Percentiles rank a stretch among this genome's conserved stretches.
Evolutionary conservation across 345 rosid genomes (phyloP).

Genomic region (Brassica nigra): DNA sequence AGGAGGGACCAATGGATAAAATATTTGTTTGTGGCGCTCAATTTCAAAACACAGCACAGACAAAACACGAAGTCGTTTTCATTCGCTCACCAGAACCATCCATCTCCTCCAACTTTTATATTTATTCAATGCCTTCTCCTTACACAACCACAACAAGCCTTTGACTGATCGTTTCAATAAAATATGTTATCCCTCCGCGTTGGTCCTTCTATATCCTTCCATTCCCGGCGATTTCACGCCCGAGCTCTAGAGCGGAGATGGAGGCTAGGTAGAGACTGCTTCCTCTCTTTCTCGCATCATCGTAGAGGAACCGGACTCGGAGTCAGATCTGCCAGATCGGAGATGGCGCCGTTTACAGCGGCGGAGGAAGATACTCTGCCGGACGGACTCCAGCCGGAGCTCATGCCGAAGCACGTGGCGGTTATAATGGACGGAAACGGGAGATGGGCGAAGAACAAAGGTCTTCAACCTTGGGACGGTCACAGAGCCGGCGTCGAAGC

Average conservation of each 20-base stretch:
- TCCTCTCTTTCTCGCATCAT: not conserved
- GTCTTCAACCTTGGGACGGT: slow-evolving; percentile 55
- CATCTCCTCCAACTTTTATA: slow-evolving; percentile 14
- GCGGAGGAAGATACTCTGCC: slow-evolving; percentile 46
- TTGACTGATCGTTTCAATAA: not conserved
- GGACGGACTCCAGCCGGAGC: slow-evolving; percentile 47
- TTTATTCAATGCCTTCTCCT: not conserved
- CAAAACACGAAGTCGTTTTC: slow-evolving; percentile 38
- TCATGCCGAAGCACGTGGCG: slow-evolving; percentile 81
- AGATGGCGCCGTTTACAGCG: slow-evolving; percentile 4
- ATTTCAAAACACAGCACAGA: slow-evolving; percentile 28
- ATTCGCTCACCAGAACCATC: slow-evolving; percentile 23
- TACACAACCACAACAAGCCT: not conserved
- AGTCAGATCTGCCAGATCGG: slow-evolving; percentile 36
- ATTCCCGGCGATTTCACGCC: slow-evolving; percentile 1
- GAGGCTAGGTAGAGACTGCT: slow-evolving; percentile 16
- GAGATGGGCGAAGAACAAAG: slow-evolving; percentile 67
- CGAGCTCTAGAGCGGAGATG: not conserved
- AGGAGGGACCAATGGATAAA: no score
- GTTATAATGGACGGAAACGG: slow-evolving; percentile 85
- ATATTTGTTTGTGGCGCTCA: slow-evolving; percentile 33
- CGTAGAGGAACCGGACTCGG: not conserved
- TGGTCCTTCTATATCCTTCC: slow-evolving; percentile 25
- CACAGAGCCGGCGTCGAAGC: slow-evolving; percentile 70
- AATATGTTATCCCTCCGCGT: slow-evolving; percentile 37